A percentile compares a stretch with the other conserved stretches of the same genome.
Conservation (phyloP, 2,329 filamentous ascomycete genomes). For the Botrytis pseudocinerea region DNA sequence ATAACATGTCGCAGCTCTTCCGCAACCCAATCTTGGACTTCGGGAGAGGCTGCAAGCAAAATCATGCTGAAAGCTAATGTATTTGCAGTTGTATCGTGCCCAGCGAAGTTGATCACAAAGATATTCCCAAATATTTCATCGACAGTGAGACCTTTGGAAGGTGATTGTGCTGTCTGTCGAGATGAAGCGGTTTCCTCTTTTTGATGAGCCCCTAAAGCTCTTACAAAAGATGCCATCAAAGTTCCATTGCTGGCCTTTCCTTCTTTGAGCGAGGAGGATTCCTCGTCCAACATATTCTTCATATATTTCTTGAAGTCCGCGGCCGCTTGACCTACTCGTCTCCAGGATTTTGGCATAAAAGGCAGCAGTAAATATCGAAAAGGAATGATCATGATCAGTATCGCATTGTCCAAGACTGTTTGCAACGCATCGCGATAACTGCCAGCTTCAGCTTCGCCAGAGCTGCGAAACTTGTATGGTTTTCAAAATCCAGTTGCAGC, state of each 20-base stretch:
- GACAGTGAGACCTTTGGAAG: neutral
- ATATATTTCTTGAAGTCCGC: neutral
- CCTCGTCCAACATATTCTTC: conserved; percentile 4
- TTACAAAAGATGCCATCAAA: conserved; percentile 10
- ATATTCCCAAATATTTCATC: conserved; percentile 9
- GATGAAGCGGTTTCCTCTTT: neutral
- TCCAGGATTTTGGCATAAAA: neutral
- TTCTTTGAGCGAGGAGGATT: neutral
- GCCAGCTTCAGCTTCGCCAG: neutral
- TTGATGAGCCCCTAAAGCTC: neutral
- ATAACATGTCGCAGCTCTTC: neutral
- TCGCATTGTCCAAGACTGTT: neutral
- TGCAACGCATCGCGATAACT: conserved; percentile 4
- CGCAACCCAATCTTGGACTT: conserved; percentile 24
- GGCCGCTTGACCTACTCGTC: neutral
- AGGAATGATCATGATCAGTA: conserved; percentile 3
- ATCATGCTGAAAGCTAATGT: conserved; percentile 28
- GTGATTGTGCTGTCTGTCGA: neutral
- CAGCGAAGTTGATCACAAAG: conserved; percentile 29
- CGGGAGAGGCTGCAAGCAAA: conserved; percentile 28
- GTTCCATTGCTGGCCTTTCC: neutral
- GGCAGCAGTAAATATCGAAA: neutral
- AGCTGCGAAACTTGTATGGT: neutral
- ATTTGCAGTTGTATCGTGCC: conserved; percentile 32
- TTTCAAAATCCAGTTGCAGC: neutral